Conservation (phyloP, 345 rosid genomes). For the Sisymbrium irio region DNA sequence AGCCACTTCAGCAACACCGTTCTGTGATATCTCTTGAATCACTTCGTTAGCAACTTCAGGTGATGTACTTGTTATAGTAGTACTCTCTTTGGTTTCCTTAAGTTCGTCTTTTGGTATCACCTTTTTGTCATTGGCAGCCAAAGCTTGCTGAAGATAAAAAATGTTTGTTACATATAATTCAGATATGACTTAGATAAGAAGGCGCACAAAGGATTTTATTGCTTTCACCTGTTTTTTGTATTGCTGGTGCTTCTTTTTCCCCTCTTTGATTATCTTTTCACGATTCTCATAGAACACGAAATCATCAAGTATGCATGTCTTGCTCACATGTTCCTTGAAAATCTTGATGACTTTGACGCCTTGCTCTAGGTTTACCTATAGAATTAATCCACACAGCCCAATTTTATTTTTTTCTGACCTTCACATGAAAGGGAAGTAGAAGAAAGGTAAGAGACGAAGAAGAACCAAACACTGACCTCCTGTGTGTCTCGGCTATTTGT, state of each 20-base stretch:
- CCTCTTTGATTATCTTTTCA: slow-evolving; percentile 47
- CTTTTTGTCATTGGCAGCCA: slow-evolving; percentile 5
- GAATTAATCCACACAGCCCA: background rate
- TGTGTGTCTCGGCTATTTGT: slow-evolving; percentile 87
- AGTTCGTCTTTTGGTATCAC: background rate
- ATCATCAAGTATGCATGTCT: slow-evolving; percentile 58
- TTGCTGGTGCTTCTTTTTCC: slow-evolving; percentile 45
- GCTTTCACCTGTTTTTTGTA: slow-evolving; percentile 49
- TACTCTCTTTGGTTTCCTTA: slow-evolving; percentile 1
- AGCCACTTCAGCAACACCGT: background rate
- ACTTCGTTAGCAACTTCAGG: background rate
- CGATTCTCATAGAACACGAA: slow-evolving; percentile 58
- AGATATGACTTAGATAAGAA: background rate
- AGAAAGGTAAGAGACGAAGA: background rate
- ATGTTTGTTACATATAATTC: background rate
- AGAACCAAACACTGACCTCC: slow-evolving; percentile 45
- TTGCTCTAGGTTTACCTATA: slow-evolving; percentile 56
- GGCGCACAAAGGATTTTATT: background rate
- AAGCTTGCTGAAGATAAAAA: slow-evolving; percentile 5
- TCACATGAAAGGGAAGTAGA: background rate
- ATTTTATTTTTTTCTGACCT: background rate
- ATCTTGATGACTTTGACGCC: slow-evolving; percentile 49
- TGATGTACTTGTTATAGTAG: background rate
- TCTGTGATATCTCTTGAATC: background rate
- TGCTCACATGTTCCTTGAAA: slow-evolving; percentile 50